Conservation (phyloP, 1,139 yeast species). For the Pichia sp. region DNA sequence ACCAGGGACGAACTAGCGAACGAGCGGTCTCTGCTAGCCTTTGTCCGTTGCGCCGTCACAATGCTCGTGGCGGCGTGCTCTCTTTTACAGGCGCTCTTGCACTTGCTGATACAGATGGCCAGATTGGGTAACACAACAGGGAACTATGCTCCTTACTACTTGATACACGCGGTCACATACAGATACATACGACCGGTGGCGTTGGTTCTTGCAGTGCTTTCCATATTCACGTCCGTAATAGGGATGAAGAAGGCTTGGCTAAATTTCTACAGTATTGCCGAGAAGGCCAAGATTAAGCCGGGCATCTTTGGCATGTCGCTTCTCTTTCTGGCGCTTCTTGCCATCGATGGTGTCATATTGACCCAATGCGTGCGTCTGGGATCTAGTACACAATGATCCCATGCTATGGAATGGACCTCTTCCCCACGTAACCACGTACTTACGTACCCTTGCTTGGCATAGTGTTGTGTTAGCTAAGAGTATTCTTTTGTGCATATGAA, state of each 20-base stretch:
- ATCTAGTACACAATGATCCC: no score
- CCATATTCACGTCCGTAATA: no score
- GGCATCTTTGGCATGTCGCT: constrained; percentile 5
- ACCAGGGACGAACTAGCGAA: constrained; percentile 8
- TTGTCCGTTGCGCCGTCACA: constrained; percentile 2
- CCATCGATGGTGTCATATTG: constrained; percentile 2
- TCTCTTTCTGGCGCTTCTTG: constrained; percentile 2
- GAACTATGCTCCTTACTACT: no score
- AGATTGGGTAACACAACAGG: no score
- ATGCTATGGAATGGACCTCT: no score
- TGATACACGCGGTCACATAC: no score
- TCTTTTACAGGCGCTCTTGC: not conserved
- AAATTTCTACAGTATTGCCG: constrained; percentile 4
- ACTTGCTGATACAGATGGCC: no score
- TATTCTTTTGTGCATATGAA: no score
- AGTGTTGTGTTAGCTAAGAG: no score
- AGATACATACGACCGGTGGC: no score
- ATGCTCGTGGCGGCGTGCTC: not conserved
- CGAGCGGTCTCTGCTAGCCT: constrained; percentile 6
- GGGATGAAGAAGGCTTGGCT: constrained; percentile 6
- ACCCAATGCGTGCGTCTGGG: constrained; percentile 4
- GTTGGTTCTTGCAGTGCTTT: no score
- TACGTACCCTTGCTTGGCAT: no score
- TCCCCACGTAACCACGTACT: not conserved
- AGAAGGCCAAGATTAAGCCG: constrained; percentile 5